Base-by-base conservation (phyloP, 768 basidiomycete species). In the Lentinula boryana region DNA sequence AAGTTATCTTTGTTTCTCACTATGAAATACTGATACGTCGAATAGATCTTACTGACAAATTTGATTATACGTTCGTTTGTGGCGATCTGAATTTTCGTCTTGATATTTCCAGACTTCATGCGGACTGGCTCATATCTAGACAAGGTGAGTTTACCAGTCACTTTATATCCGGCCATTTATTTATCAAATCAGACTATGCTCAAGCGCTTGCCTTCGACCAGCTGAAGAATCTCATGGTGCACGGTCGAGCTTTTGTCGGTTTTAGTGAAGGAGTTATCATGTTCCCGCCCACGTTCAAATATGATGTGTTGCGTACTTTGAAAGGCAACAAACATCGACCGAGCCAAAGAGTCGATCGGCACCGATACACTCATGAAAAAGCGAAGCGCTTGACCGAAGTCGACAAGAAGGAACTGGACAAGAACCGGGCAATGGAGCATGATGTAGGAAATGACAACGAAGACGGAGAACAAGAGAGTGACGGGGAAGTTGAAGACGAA, bases 231-330 rank as follows among this genome's bases (percentile, higher is more conserved):
- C 75, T 90, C n/a, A 93, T 97, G 87, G 75, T 78, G 46, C 76
- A 79, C n/a, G 80, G 81, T 9, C 72, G 81, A 7, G 83, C 83
- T 2, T 93, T 98, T 65, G 75, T 76, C 15, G 93, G 93, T 7
- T 97, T 97, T 67, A 67, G 75, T 7, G 95, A 98, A 71, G 92
- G 81, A 0, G 74, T 78, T 0, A 97, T 97, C 62, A 70, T 87
- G 66, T 98, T 98, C 64, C 85, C 93, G 4, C 95, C 95, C 0
- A 97, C 95, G 0, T 98, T 95, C 81, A 97, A 97, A 68, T 94
- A 93, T 68, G 88, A 95, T 65, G 89, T 95, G 6, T 71, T 84
- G 58, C 81, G 82, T 27, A 80, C 81, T 2, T 69, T 80, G 18
- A 88, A 84, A 70, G 79, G 77, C 62, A 67, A 76, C 54, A 81